A percentile compares a stretch with the other conserved stretches of the same genome.
phyloP scores from a whole-genome alignment of 2,329 filamentous ascomycete genomes.

The Microsporum audouinii region DNA sequence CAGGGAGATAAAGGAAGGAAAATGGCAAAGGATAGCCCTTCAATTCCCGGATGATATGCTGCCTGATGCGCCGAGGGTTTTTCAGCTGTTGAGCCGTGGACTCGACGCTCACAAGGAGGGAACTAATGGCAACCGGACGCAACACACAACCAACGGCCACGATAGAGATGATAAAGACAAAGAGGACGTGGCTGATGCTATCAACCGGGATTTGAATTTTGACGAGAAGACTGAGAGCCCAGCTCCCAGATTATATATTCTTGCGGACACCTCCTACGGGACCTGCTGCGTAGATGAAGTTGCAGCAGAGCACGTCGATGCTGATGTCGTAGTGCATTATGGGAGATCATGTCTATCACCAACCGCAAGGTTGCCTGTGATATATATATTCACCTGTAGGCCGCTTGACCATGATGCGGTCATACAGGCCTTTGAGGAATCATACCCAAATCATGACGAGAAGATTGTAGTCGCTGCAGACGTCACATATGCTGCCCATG shows the following conservation, averaged over 20 bases:
- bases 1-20: constrained; percentile 57
- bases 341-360: constrained; percentile 85
- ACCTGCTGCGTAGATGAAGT: constrained; percentile 96
- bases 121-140: constrained; percentile 5
- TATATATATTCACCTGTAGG: constrained; percentile 78
- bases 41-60: constrained; percentile 95
- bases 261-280: constrained; percentile 93
- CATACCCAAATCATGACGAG: constrained; percentile 52
- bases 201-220: constrained; percentile 14
- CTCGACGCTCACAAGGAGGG: constrained; percentile 24
- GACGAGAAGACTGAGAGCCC: constrained; percentile 8
- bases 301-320: constrained; percentile 83
- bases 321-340: constrained; percentile 88
- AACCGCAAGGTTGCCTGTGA: constrained; percentile 72
- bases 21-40: constrained; percentile 69
- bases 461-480: constrained; percentile 78
- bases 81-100: constrained; percentile 50
- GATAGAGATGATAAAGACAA: constrained; percentile 17
- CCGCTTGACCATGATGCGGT: constrained; percentile 52
- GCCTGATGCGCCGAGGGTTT: constrained; percentile 69
- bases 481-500: constrained; percentile 70
- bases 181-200: constrained; percentile 8
- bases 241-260: constrained; percentile 55
- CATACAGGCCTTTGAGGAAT: constrained; percentile 51
- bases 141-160: constrained; percentile 9